Conservation (phyloP, 2,329 filamentous ascomycete species). For the Coniochaeta sp. region DNA sequence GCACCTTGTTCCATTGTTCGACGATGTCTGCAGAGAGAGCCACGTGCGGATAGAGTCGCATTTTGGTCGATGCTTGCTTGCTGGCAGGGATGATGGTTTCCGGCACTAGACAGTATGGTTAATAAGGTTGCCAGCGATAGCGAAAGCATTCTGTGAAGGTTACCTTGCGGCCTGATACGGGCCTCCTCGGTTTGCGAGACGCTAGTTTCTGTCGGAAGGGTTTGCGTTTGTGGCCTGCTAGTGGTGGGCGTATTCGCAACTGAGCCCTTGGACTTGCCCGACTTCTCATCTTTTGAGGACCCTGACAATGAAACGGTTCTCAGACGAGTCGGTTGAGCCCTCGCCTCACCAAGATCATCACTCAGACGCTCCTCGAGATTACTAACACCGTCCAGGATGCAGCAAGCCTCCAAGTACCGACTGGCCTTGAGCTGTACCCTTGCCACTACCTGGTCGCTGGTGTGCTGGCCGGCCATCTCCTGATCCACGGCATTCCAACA, state of each 20-base stretch:
- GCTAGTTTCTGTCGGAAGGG: neutral
- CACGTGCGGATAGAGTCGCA: slow-evolving; percentile 53
- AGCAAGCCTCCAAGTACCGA: slow-evolving; percentile 54
- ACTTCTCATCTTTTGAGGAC: slow-evolving; percentile 10
- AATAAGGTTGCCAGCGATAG: neutral
- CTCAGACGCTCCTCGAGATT: slow-evolving; percentile 46
- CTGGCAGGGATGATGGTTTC: slow-evolving; percentile 6
- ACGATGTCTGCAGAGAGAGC: slow-evolving; percentile 51
- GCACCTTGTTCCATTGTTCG: slow-evolving; percentile 62
- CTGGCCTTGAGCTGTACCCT: slow-evolving; percentile 47
- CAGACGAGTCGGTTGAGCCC: slow-evolving; percentile 4
- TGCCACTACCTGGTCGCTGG: slow-evolving; percentile 43
- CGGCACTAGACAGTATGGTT: slow-evolving; percentile 9
- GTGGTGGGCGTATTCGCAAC: neutral
- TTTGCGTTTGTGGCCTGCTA: neutral
- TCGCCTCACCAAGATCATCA: slow-evolving; percentile 32
- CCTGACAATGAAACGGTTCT: slow-evolving; percentile 9
- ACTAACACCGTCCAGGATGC: slow-evolving; percentile 51
- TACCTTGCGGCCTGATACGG: neutral
- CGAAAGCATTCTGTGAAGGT: neutral
- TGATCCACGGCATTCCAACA: slow-evolving; percentile 66
- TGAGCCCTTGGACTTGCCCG: neutral
- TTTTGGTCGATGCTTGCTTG: slow-evolving; percentile 27
- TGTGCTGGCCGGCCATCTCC: slow-evolving; percentile 38
- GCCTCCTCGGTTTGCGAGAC: neutral